A percentile compares a stretch with the other conserved stretches of the same genome.
phyloP scores from a whole-genome alignment of 768 basidiomycete genomes.

The Trametes cinnabarina region DNA sequence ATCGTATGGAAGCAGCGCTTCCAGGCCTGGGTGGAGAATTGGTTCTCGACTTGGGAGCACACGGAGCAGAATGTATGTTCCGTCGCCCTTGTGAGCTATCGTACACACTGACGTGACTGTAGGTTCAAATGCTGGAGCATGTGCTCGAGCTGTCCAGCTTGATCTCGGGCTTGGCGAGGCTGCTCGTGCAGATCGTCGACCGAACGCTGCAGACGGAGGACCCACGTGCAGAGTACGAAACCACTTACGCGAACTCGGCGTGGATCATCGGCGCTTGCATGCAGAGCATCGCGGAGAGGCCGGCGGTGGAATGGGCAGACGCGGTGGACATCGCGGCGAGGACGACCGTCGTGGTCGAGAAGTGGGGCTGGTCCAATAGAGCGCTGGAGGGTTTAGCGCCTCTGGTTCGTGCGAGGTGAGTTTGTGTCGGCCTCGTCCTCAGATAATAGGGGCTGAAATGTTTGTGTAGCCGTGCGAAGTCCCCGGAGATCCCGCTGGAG shows the following conservation, averaged over 20 bases:
- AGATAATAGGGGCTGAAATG: neutral
- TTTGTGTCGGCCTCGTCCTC: neutral
- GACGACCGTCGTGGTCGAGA: constrained; percentile 42
- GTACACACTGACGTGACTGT: neutral
- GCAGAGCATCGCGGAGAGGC: constrained; percentile 45
- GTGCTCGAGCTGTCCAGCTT: constrained; percentile 53
- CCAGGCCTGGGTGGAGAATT: constrained; percentile 46
- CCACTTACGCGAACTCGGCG: constrained; percentile 41
- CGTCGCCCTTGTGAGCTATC: no score
- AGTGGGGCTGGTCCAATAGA: constrained; percentile 59
- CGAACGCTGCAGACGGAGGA: constrained; percentile 34
- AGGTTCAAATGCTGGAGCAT: constrained; percentile 54
- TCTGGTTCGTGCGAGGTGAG: constrained; percentile 48
- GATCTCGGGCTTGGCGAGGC: constrained; percentile 43
- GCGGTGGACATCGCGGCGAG: constrained; percentile 49
- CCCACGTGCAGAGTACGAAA: constrained; percentile 28
- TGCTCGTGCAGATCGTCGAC: constrained; percentile 47
- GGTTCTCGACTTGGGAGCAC: constrained; percentile 43
- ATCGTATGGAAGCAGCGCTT: constrained; percentile 56
- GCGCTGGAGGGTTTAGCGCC: constrained; percentile 54
- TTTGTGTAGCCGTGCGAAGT: neutral
- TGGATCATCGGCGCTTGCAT: constrained; percentile 66
- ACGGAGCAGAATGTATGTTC: constrained; percentile 39
- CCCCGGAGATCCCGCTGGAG: constrained; percentile 34
- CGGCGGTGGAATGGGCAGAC: constrained; percentile 44